Percentiles rank a stretch among this genome's conserved stretches.
Conservation (phyloP, 306 rosid genomes). For the Rosa multiflora region DNA sequence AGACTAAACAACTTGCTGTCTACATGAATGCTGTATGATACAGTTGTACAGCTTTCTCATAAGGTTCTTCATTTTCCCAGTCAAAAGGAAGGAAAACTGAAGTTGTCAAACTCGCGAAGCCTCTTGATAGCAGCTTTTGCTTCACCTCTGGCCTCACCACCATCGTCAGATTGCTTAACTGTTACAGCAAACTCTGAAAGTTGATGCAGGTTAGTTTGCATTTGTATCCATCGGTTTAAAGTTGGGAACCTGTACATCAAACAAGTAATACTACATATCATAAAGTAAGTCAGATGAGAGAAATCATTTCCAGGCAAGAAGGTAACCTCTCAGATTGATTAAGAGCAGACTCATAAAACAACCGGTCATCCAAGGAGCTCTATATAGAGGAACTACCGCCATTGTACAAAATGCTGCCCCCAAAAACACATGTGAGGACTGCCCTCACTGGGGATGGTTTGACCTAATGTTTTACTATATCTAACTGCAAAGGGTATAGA, state of each 20-base stretch:
- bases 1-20: background rate
- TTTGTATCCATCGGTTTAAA: slow-evolving; percentile 97
- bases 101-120: slow-evolving; percentile 67
- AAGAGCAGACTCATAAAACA: slow-evolving; percentile 96
- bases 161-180: slow-evolving; percentile 64
- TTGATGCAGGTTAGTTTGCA: slow-evolving; percentile 97
- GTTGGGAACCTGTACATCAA: slow-evolving; percentile 78
- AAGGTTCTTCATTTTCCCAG: slow-evolving; percentile 96
- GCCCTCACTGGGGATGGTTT: slow-evolving; percentile 97
- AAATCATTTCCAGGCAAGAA: slow-evolving; percentile 13
- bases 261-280: slow-evolving; percentile 27
- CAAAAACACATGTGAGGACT: slow-evolving; percentile 88
- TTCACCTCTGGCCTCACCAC: slow-evolving; percentile 42
- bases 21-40: slow-evolving; percentile 29
- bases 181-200: slow-evolving; percentile 92
- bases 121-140: slow-evolving; percentile 78
- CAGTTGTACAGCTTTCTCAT: slow-evolving; percentile 86
- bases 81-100: slow-evolving; percentile 89
- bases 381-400: slow-evolving; percentile 72
- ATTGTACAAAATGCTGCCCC: slow-evolving; percentile 80
- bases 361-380: slow-evolving; percentile 70
- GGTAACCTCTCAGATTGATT: slow-evolving; percentile 96
- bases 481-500: slow-evolving; percentile 88
- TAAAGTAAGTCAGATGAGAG: slow-evolving; percentile 7
- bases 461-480: slow-evolving; percentile 87